These are phyloP conservation scores for Periglandula ipomoeae DNA, from an alignment of 2,329 filamentous ascomycete genomes.

Conservation along the genomic window DNA sequence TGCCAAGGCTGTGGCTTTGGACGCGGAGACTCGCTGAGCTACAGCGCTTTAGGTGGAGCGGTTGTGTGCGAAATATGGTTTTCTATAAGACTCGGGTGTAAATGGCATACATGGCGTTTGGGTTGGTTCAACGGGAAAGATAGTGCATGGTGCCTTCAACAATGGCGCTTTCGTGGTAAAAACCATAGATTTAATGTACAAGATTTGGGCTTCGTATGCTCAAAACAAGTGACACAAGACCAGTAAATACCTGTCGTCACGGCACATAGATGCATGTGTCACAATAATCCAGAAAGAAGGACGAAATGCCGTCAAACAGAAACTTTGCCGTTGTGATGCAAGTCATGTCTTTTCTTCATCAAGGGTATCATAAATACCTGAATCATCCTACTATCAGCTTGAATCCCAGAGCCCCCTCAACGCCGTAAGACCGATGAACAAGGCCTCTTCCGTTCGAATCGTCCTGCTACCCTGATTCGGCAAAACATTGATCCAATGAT, in stretches of 20 bases:
- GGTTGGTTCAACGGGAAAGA: conserved; percentile 19
- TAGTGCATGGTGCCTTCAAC: conserved; percentile 20
- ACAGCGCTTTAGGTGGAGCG: background rate
- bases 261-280: too few relatives aligned
- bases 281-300: too few relatives aligned
- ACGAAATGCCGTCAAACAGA: too few relatives aligned
- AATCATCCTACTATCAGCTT: conserved; percentile 1
- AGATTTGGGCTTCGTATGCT: background rate
- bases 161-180: conserved; percentile 12
- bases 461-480: conserved; percentile 74
- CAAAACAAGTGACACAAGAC: too few relatives aligned
- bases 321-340: background rate
- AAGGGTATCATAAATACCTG: conserved; percentile 6
- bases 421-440: conserved; percentile 66
- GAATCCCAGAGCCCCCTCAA: conserved; percentile 49
- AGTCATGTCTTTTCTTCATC: background rate
- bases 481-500: conserved; percentile 75
- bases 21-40: conserved; percentile 18
- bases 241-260: too few relatives aligned
- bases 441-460: conserved; percentile 75
- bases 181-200: background rate
- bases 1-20: conserved; percentile 30
- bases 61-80: conserved; percentile 9
- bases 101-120: conserved; percentile 8
- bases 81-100: background rate